Evolutionary conservation across 2,329 filamentous ascomycete species (phyloP).

Genomic region (Diaporthe aspalathi): DNA sequence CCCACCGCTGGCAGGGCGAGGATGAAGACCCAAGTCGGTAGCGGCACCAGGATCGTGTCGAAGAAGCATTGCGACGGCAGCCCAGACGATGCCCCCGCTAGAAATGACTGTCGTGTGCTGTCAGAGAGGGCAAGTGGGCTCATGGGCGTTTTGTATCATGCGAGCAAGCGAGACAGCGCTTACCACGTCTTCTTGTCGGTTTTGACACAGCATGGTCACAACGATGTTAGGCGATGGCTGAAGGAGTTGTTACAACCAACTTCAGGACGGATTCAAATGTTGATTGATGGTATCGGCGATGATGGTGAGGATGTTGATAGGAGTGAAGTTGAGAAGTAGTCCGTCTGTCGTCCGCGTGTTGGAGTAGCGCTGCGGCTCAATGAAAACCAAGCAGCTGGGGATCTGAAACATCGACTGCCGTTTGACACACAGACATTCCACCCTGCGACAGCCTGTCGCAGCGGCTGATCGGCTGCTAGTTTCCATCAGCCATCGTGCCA

Average conservation of each 20-base stretch:
- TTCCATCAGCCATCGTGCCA: not conserved
- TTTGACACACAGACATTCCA: conserved; percentile 22
- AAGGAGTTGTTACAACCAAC: not conserved
- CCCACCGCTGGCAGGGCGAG: conserved; percentile 26
- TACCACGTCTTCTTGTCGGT: conserved; percentile 15
- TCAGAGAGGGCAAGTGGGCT: not conserved
- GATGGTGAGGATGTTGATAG: not conserved
- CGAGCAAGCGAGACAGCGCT: not conserved
- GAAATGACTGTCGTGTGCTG: not conserved
- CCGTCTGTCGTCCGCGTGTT: not conserved
- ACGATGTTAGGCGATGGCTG: not conserved
- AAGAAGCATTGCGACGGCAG: conserved; percentile 47
- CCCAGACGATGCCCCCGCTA: conserved; percentile 24
- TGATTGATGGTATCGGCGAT: not conserved
- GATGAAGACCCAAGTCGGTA: conserved; percentile 44
- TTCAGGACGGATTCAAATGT: not conserved
- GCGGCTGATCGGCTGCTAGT: not conserved
- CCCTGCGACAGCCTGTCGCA: not conserved
- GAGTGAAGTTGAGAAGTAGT: not conserved
- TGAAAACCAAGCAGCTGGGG: not conserved
- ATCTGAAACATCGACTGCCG: conserved; percentile 18
- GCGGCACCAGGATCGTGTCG: conserved; percentile 43
- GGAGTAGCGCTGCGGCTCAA: not conserved
- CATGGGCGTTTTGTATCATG: not conserved
- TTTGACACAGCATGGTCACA: conserved; percentile 14